phyloP scores from a whole-genome alignment of 257 asterid species.

The Solanum phureja region DNA sequence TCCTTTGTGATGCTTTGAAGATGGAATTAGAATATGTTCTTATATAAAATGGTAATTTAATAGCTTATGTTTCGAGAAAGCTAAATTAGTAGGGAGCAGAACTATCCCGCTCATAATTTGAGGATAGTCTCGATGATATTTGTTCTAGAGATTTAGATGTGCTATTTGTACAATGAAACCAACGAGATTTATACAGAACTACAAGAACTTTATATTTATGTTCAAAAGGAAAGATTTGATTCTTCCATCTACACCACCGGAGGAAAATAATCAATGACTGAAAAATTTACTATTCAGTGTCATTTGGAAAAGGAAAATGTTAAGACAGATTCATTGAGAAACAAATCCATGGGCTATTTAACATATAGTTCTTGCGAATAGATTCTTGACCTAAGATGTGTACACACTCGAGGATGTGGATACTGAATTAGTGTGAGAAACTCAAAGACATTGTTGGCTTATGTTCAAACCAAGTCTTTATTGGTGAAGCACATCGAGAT shows the following conservation, averaged over 20 bases:
- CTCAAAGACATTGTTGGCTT: not conserved
- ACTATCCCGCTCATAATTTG: not conserved
- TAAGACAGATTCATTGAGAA: not conserved
- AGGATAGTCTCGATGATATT: too few species aligned
- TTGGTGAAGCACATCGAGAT: not conserved
- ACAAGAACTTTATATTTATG: not conserved
- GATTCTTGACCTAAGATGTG: not conserved
- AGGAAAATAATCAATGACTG: not conserved
- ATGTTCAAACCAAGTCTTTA: not conserved
- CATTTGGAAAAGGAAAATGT: not conserved
- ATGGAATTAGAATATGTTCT: too few species aligned
- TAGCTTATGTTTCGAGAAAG: too few species aligned
- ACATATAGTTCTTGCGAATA: not conserved
- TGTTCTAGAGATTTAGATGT: not conserved
- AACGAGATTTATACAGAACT: not conserved
- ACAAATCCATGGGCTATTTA: not conserved
- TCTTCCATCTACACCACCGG: too few species aligned
- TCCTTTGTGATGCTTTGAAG: too few species aligned
- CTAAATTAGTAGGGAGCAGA: not conserved
- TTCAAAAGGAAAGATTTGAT: too few species aligned
- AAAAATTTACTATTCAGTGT: too few species aligned
- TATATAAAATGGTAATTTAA: too few species aligned
- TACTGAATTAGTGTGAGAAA: not conserved
- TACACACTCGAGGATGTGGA: not conserved
- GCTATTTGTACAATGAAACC: too few species aligned